Evolutionary conservation across 2,329 filamentous ascomycete genomes (phyloP), one percentile per base, ranked within the genome.

Genomic region (Pseudocercospora vitis): DNA sequence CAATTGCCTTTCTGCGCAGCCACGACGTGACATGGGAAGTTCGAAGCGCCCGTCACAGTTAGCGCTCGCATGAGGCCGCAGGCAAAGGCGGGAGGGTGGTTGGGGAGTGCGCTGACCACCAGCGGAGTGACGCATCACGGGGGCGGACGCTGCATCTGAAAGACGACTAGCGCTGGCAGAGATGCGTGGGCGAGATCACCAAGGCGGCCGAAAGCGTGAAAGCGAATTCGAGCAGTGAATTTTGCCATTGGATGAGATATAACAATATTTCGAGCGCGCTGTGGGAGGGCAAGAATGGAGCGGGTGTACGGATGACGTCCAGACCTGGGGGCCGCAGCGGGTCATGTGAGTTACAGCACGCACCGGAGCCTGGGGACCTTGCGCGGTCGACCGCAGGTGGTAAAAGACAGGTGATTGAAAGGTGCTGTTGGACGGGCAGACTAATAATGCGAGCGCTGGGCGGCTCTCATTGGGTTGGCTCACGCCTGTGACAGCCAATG

Each of bases 211-310:
- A 46, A 52, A 40, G 46, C 50, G 45, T 55, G 53, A 46, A 58
- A 50, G 45, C 40, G 46, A 55, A 59, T 50, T 54, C 50, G 31
- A 57, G 53, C 55, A 55, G 21, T 40, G 48, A 54, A 56, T 60
- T 58, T 55, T 60, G 50, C 55, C 57, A 62, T 62, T 62, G 59
- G 59, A 58, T 49, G 51, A 55, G 45, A 52, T 48, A 35, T 47
- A 26, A 45, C 42, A 50, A 61, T 53, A 48, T 56, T 33, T 32
- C 33, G 28, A 46, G 14, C 33, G 26, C 26, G 35, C 19, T 45
- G 23, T 19, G 35, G 16, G 48, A 53, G 51, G 18, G 49, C 52
- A 50, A 50, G 46, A 28, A 28, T 24, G 37, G 40, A 33, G 54
- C 51, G 50, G 48, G 33, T 50, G 26, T 47, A 48, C 48, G 50